phyloP scores from a whole-genome alignment of 495 filamentous ascomycete genomes.

The Penicillium manginii region DNA sequence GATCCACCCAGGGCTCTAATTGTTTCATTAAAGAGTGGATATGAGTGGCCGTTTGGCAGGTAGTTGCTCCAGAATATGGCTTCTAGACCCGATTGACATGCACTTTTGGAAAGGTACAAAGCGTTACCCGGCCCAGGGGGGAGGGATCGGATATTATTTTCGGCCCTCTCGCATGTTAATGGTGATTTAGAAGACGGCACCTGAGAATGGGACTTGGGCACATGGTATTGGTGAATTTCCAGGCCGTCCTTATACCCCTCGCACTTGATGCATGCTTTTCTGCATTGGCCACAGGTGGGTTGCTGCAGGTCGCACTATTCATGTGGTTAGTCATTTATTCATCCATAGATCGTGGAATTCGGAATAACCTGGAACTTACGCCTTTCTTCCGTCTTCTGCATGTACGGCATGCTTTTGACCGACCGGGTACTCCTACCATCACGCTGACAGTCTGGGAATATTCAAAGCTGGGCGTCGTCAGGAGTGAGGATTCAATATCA shows the following conservation, averaged over 20 bases:
- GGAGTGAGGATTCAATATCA: not conserved
- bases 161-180: not conserved
- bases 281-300: slow-evolving; percentile 15
- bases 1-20: slow-evolving; percentile 11
- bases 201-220: not conserved
- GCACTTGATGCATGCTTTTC: slow-evolving; percentile 15
- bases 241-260: slow-evolving; percentile 7
- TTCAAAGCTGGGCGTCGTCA: too few relatives aligned
- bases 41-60: slow-evolving; percentile 5
- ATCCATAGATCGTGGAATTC: not conserved
- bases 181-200: not conserved
- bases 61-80: slow-evolving; percentile 6
- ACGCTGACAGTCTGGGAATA: not conserved
- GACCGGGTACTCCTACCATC: slow-evolving; percentile 15
- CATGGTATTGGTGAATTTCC: slow-evolving; percentile 4
- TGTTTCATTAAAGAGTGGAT: not conserved
- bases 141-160: not conserved
- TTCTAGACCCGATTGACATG: slow-evolving; percentile 5
- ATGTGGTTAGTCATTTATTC: not conserved
- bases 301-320: slow-evolving; percentile 9
- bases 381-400: slow-evolving; percentile 19
- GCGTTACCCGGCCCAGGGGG: not conserved
- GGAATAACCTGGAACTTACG: slow-evolving; percentile 9
- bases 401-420: slow-evolving; percentile 14
- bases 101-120: not conserved